Evolutionary conservation across 2,329 filamentous ascomycete genomes (phyloP).

Genomic region (Sclerotinia nivalis): DNA sequence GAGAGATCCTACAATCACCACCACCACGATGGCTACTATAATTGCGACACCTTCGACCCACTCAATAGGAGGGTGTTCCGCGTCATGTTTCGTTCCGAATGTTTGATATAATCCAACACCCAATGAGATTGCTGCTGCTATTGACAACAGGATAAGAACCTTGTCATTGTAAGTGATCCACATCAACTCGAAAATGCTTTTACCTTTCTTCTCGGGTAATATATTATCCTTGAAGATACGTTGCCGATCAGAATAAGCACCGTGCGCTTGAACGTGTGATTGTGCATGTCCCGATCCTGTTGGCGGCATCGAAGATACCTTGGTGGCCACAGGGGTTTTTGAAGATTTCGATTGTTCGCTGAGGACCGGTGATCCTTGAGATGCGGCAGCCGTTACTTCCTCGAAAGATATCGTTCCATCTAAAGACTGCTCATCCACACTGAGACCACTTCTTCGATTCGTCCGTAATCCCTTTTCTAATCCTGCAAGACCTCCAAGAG

Average conservation of each 20-base stretch:
- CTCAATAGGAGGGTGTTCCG: constrained; percentile 57
- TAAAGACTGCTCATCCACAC: constrained; percentile 65
- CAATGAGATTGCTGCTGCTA: constrained; percentile 72
- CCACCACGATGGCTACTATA: constrained; percentile 72
- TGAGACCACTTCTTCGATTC: constrained; percentile 64
- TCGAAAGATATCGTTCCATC: constrained; percentile 69
- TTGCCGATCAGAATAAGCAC: constrained; percentile 61
- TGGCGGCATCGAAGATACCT: background rate
- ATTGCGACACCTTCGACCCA: constrained; percentile 85
- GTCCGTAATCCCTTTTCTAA: constrained; percentile 73
- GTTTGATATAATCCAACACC: constrained; percentile 75
- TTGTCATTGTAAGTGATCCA: constrained; percentile 87
- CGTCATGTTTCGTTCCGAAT: constrained; percentile 54
- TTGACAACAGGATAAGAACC: constrained; percentile 69
- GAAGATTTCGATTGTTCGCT: constrained; percentile 41
- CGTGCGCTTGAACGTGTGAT: constrained; percentile 22
- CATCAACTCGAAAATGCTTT: constrained; percentile 67
- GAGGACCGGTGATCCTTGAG: constrained; percentile 20
- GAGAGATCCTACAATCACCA: constrained; percentile 73
- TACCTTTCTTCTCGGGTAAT: constrained; percentile 68
- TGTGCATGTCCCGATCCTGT: constrained; percentile 1
- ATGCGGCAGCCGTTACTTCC: constrained; percentile 49
- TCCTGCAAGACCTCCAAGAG: constrained; percentile 70
- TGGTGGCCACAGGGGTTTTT: constrained; percentile 37
- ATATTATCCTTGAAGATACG: constrained; percentile 69